Conservation (phyloP, 257 asterid genomes). For the Anisodus acutangulus region DNA sequence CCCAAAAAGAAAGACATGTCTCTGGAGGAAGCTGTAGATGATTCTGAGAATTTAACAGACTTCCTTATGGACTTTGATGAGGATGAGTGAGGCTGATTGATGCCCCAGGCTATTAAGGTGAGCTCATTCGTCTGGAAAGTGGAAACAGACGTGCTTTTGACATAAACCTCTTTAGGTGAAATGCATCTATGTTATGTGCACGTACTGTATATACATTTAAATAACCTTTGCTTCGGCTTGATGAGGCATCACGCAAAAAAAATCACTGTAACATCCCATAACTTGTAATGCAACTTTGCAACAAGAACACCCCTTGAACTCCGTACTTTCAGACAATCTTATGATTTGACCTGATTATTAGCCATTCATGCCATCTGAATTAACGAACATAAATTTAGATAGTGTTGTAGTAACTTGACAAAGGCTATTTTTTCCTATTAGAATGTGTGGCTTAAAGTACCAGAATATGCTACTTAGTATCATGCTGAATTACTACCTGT, state of each 20-base stretch:
- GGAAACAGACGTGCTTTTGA: not conserved
- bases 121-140: constrained; percentile 21
- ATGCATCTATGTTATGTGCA: constrained; percentile 11
- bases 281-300: not conserved
- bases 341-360: not conserved
- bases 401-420: too few relatives aligned
- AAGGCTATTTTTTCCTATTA: too few relatives aligned
- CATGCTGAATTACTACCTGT: too few relatives aligned
- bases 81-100: constrained; percentile 38
- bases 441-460: not conserved
- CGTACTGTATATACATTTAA: not conserved
- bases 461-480: not conserved
- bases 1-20: constrained; percentile 65
- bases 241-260: not conserved
- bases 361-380: not conserved
- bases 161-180: constrained; percentile 5
- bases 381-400: not conserved
- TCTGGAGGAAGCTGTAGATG: constrained; percentile 86
- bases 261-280: not conserved
- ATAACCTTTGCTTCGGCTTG: not conserved
- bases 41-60: constrained; percentile 90
- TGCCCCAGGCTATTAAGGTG: constrained; percentile 23
- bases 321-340: not conserved
- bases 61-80: constrained; percentile 76
- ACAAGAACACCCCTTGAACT: constrained; percentile 15